Base-by-base conservation (phyloP, 768 basidiomycete species). In the Boletus vermiculosoides region DNA sequence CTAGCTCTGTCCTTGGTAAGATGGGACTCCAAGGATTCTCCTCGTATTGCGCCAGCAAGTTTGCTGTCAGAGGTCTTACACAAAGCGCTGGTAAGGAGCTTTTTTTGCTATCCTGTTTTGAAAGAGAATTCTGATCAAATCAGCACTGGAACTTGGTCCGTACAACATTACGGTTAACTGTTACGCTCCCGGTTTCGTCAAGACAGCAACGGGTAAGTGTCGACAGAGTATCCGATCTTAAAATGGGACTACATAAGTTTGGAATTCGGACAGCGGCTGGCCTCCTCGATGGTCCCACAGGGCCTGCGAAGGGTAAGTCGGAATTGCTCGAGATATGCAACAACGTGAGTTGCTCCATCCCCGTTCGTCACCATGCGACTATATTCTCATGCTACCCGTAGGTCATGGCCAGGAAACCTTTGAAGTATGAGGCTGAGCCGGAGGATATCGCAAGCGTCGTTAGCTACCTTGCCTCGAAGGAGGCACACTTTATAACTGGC, bases 41-140 rank as follows among this genome's bases (percentile, higher is more conserved):
- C 12, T 12, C 51, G 0, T 79, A 79, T 50, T 59, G 52, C 36
- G 63, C 74, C 8, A 70, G 73, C 25, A 79, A 79, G 54, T 77
- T 74, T 34, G 75, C 75, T 7, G 59, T 78, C 36, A 68, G 76
- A 31, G 73, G 73, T 1, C 50, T 78, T 2, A 79, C 76, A 9
- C 77, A 78, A 48, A 54, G 65, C 7, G 66, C 71, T 2, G 73
- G 77, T 76, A 57, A 45, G 58, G 31, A 28, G 41, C 31, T 0
- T 31, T 5, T 15, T 1, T 22, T 28, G 3, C 22, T 16, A 7
- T 15, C 25, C 20, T 10, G 7, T 44, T 31, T 9, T 23, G 4
- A 40, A 23, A 22, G n/a, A 39, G 2, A 22, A 20, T 10, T 12
- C 16, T 47, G 10, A 20, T 28, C 12, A 20, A n/a, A 25, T 23